Base-by-base conservation (phyloP, 768 basidiomycete genomes). In the Lactifluus hygrophoroides region DNA sequence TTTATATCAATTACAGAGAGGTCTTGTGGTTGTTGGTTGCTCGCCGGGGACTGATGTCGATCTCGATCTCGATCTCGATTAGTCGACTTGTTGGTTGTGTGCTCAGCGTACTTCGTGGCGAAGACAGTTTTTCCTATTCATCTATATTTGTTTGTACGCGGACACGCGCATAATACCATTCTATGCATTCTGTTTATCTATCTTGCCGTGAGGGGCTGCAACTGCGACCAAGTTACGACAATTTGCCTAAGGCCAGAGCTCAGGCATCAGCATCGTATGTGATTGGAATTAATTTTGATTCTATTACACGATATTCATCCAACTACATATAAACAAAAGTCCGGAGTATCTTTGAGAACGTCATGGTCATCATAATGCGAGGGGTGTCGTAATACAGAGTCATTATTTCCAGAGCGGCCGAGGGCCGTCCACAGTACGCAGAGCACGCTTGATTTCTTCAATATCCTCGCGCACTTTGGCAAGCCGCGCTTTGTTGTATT, bases 391-490 rank as follows among this genome's bases (percentile, higher is more conserved):
- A 5, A 25, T 28, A 21, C 28, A 25, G 3, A 27, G 11, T 27
- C 25, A 37, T 45, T 25, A 45, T 6, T 4, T 23, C 16, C 8
- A 25, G 34, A 8, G 5, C 17, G 8, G 3, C 7, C 23, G n/a
- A 14, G 32, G 16, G 23, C 21, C 17, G 25, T 30, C 30, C 5
- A 9, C 9, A 16, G 17, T 13, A 19, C 16, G 42, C 21, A 55
- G 6, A 42, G 42, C 34, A 42, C 28, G 16, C 28, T 32, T 58
- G 35, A 60, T 51, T 10, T 11, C 35, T 40, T 56, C 54, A 17
- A 60, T 60, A 2, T 60, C 53, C 17, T 45, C 28, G 34, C 54
- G 54, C 5, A 45, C 48, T 42, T 46, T n/a, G 28, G 49, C 27
- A 17, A 60, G 59, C 11, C 25, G 42, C 10, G 13, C 49, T 19